These are phyloP conservation scores for Casuarina glauca DNA, from an alignment of 306 rosid species.

Conservation along the genomic window DNA sequence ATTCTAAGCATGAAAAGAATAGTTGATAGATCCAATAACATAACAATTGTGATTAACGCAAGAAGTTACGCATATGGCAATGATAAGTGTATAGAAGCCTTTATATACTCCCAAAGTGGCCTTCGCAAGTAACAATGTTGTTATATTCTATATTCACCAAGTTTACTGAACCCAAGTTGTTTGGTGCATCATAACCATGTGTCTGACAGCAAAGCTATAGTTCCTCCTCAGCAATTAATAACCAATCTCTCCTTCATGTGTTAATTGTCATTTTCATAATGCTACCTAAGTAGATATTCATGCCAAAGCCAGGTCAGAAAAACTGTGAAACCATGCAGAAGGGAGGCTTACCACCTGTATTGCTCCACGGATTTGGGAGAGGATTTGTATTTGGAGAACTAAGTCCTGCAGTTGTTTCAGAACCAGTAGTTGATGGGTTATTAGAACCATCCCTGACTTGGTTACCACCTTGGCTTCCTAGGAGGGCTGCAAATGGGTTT, in stretches of 20 bases:
- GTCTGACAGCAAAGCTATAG: not conserved
- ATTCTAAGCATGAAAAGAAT: not conserved
- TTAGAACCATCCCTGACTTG: slow-evolving; percentile 47
- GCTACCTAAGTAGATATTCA: not conserved
- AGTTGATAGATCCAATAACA: not conserved
- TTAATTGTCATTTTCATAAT: not conserved
- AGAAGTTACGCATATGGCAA: not conserved
- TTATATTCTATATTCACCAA: slow-evolving; percentile 3
- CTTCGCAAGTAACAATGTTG: not conserved
- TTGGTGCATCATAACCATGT: not conserved
- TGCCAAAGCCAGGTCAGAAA: slow-evolving; percentile 4
- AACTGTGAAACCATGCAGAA: not conserved
- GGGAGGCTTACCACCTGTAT: slow-evolving; percentile 32
- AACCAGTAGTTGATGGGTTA: slow-evolving; percentile 48
- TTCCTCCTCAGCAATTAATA: not conserved
- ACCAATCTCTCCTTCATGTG: not conserved
- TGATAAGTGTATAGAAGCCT: not conserved
- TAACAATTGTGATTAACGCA: not conserved
- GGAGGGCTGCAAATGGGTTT: slow-evolving; percentile 65
- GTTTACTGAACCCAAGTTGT: not conserved
- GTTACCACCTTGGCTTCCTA: slow-evolving; percentile 53
- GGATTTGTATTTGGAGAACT: slow-evolving; percentile 64
- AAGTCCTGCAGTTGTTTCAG: slow-evolving; percentile 43
- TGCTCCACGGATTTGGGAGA: slow-evolving; percentile 69
- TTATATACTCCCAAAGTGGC: not conserved